Conservation (phyloP, 208 protist species). For the Acanthamoeba triangularis region DNA sequence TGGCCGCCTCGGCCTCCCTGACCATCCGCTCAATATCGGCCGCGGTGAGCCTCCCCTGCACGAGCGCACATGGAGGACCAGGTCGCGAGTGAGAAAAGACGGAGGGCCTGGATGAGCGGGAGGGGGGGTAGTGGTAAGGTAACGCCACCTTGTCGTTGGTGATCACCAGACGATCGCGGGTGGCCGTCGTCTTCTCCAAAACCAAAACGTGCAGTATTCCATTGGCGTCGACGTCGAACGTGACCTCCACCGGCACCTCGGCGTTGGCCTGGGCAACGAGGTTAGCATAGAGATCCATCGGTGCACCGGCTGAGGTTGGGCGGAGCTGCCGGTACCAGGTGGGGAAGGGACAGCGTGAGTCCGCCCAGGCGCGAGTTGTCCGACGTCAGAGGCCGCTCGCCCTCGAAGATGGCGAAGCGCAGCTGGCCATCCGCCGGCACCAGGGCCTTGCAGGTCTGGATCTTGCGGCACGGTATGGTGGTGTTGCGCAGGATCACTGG, state of each 20-base stretch:
- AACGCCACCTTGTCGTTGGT: slow-evolving; percentile 88
- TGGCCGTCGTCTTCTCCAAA: slow-evolving; percentile 95
- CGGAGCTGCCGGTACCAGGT: neutral
- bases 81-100: neutral
- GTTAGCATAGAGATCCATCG: slow-evolving; percentile 59
- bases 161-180: slow-evolving; percentile 94
- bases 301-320: no score
- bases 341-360: slow-evolving; percentile 87
- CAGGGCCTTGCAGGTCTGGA: slow-evolving; percentile 5
- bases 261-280: slow-evolving; percentile 94
- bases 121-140: no score
- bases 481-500: slow-evolving; percentile 96
- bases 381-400: slow-evolving; percentile 97
- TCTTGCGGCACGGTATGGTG: slow-evolving; percentile 96
- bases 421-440: slow-evolving; percentile 59
- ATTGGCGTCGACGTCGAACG: slow-evolving; percentile 99
- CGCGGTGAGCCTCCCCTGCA: slow-evolving; percentile 87
- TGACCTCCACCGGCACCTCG: slow-evolving; percentile 98
- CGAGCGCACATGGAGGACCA: neutral
- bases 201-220: slow-evolving; percentile 97
- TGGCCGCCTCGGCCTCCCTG: slow-evolving; percentile 94
- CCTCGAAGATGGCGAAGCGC: slow-evolving; percentile 99
- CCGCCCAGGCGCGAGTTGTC: slow-evolving; percentile 99
- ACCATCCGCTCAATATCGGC: slow-evolving; percentile 97
- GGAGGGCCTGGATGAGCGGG: no score